phyloP scores from a whole-genome alignment of 164 flowering plant species.

The Stephania japonica region DNA sequence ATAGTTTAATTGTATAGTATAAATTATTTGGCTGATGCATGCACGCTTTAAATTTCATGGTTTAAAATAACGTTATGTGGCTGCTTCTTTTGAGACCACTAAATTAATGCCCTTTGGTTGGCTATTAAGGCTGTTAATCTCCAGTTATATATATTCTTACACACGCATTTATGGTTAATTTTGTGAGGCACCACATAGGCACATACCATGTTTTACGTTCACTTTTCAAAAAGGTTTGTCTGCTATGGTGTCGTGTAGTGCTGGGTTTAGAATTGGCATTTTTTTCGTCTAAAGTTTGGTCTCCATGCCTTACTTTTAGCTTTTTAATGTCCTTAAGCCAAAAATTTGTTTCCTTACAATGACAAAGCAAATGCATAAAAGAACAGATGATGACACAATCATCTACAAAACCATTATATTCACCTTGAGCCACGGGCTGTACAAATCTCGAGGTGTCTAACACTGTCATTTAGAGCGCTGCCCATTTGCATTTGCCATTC shows the following conservation, averaged over 20 bases:
- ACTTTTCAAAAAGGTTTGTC: background rate
- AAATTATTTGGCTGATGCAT: background rate
- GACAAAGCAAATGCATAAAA: too few relatives aligned
- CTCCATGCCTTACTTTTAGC: background rate
- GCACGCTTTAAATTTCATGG: background rate
- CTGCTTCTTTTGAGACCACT: background rate
- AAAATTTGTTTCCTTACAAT: background rate
- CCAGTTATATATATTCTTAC: background rate
- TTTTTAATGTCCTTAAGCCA: background rate
- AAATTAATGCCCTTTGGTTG: background rate
- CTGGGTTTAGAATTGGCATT: background rate
- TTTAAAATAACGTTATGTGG: background rate
- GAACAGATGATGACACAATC: too few relatives aligned
- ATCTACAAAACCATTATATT: too few relatives aligned
- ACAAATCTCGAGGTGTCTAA: too few relatives aligned
- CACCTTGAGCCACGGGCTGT: too few relatives aligned
- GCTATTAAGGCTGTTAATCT: background rate
- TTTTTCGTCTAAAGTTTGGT: background rate
- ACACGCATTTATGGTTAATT: background rate
- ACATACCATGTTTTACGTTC: background rate
- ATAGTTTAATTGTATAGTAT: background rate
- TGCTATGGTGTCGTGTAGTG: background rate
- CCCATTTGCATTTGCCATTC: too few relatives aligned
- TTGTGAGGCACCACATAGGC: background rate
- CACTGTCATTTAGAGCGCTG: too few relatives aligned